Base-by-base conservation (phyloP, 78 protist genomes). In the Chrysochromulina parva region DNA sequence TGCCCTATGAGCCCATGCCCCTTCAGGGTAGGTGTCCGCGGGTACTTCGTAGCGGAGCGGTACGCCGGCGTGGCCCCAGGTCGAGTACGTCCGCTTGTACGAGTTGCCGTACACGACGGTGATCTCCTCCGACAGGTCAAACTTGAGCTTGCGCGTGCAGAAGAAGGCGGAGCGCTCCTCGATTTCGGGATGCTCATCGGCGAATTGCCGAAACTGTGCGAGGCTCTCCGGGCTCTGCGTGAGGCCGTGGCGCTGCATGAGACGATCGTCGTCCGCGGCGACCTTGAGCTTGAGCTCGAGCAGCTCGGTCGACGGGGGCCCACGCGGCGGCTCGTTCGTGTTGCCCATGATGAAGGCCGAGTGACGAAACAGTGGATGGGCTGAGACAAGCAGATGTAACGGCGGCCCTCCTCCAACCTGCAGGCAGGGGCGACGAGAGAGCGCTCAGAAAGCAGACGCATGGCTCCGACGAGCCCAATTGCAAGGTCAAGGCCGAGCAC, bases 321-420 rank as follows among this genome's bases (percentile, higher is more conserved):
- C 78, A 5, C 78, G 78, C 14, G 16, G n/a, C 52, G 82, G 82
- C 82, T 74, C 82, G 55, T 74, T 74, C 14, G 57, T 1, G 24
- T 74, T 74, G 53, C 82, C 82, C 82, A 48, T 48, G 55, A 74
- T 74, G 82, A 74, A 74, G 52, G 82, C 82, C 55, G 82, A 74
- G 55, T 74, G 5, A 57, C 82, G 82, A 57, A 48, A 74, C 11
- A 74, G 2, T 11, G 82, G 82, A n/a, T 74, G 82, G 55, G 82
- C 82, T 53, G 9, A 48, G 57, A 74, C 82, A 11, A 74, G 2
- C 5, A 74, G 57, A n/a, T 74, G 82, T 26, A 3, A 53, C 57
- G 38, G 71, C 24, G 5, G 28, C 10, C 22, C n/a, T 65, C 62
- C 62, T 5, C 10, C 20, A 5, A 10, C 62, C n/a, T n/a, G n/a